A percentile compares a stretch with the other conserved stretches of the same genome.
These are phyloP conservation scores for Verticillium albo-atrum DNA, from an alignment of 2,329 filamentous ascomycete species.

Conservation along the genomic window DNA sequence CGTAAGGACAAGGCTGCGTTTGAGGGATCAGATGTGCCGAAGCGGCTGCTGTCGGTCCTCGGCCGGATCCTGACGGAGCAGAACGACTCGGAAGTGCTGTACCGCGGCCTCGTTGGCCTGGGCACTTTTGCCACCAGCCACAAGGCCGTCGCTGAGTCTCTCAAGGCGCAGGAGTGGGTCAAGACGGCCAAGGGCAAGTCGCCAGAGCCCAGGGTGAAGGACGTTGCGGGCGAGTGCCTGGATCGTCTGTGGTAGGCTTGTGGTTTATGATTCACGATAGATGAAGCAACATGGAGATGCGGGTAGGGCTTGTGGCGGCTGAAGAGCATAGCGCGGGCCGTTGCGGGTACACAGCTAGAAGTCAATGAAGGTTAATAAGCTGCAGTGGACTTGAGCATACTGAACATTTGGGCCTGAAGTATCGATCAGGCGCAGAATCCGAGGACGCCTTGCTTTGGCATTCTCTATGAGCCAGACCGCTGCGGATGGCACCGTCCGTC, in stretches of 20 bases:
- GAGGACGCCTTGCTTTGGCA: too few relatives aligned
- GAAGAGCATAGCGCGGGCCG: not conserved
- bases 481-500: too few relatives aligned
- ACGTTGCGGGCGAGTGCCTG: constrained; percentile 42
- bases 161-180: constrained; percentile 37
- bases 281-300: not conserved
- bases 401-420: too few relatives aligned
- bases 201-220: constrained; percentile 42
- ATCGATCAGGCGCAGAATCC: too few relatives aligned
- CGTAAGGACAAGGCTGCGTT: constrained; percentile 33
- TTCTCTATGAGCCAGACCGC: too few relatives aligned
- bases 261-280: not conserved
- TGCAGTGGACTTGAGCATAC: not conserved
- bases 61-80: constrained; percentile 60
- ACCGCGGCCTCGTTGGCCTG: constrained; percentile 74
- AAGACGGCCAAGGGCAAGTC: constrained; percentile 36
- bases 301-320: not conserved
- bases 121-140: constrained; percentile 71
- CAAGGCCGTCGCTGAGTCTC: constrained; percentile 34
- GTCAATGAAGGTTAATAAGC: not conserved
- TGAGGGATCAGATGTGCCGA: constrained; percentile 38
- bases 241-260: constrained; percentile 20
- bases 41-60: constrained; percentile 55
- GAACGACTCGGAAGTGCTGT: constrained; percentile 77
- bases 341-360: not conserved